These are phyloP conservation scores for Torulaspora globosa DNA, from an alignment of 1,139 yeast species.

Conservation along the genomic window DNA sequence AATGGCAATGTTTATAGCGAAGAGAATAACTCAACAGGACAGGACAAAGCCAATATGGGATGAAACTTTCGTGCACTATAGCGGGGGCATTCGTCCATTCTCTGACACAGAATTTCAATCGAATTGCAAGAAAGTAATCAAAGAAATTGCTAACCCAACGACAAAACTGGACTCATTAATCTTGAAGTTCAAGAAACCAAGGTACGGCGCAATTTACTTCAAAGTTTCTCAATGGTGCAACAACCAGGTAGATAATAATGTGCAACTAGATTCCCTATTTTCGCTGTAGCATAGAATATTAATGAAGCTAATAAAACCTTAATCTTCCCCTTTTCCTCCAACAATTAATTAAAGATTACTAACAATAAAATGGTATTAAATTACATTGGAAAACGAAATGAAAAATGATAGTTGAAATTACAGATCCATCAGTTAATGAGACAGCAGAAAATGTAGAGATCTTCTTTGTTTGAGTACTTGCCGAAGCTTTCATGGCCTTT, in stretches of 20 bases:
- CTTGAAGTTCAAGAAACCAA: constrained; percentile 26
- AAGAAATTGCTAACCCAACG: constrained; percentile 29
- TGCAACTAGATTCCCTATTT: constrained; percentile 31
- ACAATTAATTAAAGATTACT: background rate
- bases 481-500: background rate
- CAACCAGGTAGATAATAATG: constrained; percentile 12
- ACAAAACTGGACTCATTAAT: constrained; percentile 30
- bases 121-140: constrained; percentile 23
- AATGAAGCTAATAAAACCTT: background rate
- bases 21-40: constrained; percentile 53
- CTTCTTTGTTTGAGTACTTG: background rate
- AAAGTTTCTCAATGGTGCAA: constrained; percentile 21
- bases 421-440: constrained; percentile 6
- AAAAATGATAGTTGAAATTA: constrained; percentile 3
- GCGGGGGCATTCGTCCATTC: constrained; percentile 58
- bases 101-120: constrained; percentile 23
- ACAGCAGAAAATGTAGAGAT: constrained; percentile 4
- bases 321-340: background rate
- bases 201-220: constrained; percentile 22
- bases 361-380: constrained; percentile 8
- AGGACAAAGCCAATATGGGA: constrained; percentile 56
- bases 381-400: constrained; percentile 2
- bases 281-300: constrained; percentile 12
- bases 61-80: constrained; percentile 74
- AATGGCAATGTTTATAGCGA: constrained; percentile 85